phyloP scores from a whole-genome alignment of 371 early-diverging fungal genomes.

The Syncephalastrum monosporum region DNA sequence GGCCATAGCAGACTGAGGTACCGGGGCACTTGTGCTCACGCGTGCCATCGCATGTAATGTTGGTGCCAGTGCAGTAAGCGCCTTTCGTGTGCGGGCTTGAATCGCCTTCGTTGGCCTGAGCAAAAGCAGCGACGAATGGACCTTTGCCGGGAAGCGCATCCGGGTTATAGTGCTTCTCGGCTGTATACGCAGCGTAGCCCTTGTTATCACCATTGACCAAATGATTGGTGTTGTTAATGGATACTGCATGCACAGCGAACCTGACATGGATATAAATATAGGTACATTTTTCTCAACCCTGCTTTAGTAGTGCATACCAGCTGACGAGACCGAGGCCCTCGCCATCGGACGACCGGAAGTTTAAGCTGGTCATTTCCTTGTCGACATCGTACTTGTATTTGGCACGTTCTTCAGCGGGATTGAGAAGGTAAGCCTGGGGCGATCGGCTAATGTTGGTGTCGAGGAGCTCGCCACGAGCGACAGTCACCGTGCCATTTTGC shows the following conservation, averaged over 20 bases:
- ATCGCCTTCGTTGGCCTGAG: conserved; percentile 66
- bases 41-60: conserved; percentile 57
- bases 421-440: conserved; percentile 53
- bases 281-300: not conserved
- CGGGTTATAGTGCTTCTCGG: conserved; percentile 36
- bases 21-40: conserved; percentile 30
- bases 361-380: conserved; percentile 43
- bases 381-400: conserved; percentile 56
- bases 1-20: conserved; percentile 37
- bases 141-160: conserved; percentile 14
- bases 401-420: conserved; percentile 54
- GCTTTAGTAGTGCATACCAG: conserved; percentile 20
- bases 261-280: conserved; percentile 21
- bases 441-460: conserved; percentile 61
- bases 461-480: conserved; percentile 39
- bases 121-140: conserved; percentile 61
- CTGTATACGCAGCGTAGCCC: conserved; percentile 58
- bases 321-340: conserved; percentile 34
- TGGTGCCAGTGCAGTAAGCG: conserved; percentile 57
- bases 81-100: conserved; percentile 63
- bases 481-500: conserved; percentile 27
- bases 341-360: conserved; percentile 31
- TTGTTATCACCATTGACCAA: conserved; percentile 69
- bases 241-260: conserved; percentile 67
- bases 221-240: conserved; percentile 56